Evolutionary conservation across 2,329 filamentous ascomycete species (phyloP).

Genomic region (Penicillium psychrosexuale): DNA sequence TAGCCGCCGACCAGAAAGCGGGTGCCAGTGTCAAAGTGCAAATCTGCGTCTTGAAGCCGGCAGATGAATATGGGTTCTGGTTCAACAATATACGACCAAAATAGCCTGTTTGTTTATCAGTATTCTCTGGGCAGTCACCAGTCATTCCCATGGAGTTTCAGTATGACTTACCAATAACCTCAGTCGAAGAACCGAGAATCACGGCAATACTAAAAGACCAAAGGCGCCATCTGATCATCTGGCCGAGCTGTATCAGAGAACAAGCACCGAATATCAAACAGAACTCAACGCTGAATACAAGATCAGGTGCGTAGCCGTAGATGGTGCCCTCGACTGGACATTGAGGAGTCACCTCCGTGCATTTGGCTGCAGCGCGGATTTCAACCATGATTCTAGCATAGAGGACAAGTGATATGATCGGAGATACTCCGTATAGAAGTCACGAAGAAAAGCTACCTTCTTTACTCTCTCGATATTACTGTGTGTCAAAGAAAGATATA

Average conservation of each 20-base stretch:
- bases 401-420: neutral
- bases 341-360: neutral
- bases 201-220: neutral
- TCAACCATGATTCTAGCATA: neutral
- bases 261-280: neutral
- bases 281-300: neutral
- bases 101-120: neutral
- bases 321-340: neutral
- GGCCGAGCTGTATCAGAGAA: neutral
- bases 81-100: neutral
- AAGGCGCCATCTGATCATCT: neutral
- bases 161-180: neutral
- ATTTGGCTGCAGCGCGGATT: neutral
- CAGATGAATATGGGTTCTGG: neutral
- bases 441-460: neutral
- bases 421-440: neutral
- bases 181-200: neutral
- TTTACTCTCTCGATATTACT: no score
- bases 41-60: neutral
- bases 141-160: neutral
- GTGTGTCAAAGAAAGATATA: neutral
- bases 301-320: neutral
- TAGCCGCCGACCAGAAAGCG: neutral
- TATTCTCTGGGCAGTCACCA: accelerated
- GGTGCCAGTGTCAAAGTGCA: neutral